phyloP scores from a whole-genome alignment of 1,284 basidiomycete genomes.

The Rhodotorula glutinis region DNA sequence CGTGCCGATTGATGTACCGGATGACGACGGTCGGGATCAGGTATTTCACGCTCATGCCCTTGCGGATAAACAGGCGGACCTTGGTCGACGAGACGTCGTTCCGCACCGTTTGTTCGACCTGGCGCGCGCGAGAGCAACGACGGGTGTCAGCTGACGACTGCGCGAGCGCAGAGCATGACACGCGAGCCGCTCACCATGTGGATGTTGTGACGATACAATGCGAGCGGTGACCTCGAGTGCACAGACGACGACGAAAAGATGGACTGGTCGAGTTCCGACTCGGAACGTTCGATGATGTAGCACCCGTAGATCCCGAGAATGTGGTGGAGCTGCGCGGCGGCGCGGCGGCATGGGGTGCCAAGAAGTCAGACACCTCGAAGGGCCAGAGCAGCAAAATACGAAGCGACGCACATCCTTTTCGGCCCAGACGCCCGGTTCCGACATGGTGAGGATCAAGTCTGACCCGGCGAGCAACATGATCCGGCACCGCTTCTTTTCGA shows the following conservation, averaged over 20 bases:
- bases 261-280: constrained; percentile 67
- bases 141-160: too few relatives aligned
- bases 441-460: constrained; percentile 96
- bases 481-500: constrained; percentile 51
- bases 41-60: constrained; percentile 91
- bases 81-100: constrained; percentile 98
- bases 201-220: constrained; percentile 67
- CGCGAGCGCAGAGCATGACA: too few relatives aligned
- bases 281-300: constrained; percentile 91
- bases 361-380: too few relatives aligned
- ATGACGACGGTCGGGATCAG: constrained; percentile 77
- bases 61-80: constrained; percentile 79
- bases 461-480: constrained; percentile 96
- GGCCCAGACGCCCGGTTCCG: constrained; percentile 97
- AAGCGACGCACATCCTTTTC: constrained; percentile 75
- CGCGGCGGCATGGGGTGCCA: too few relatives aligned
- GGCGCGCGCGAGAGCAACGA: too few relatives aligned
- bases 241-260: constrained; percentile 43
- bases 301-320: constrained; percentile 92
- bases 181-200: constrained; percentile 67
- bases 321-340: constrained; percentile 71
- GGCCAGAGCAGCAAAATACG: too few relatives aligned
- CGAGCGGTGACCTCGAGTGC: constrained; percentile 38
- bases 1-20: constrained; percentile 85
- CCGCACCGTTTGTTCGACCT: constrained; percentile 94